Base-by-base conservation (phyloP, 495 filamentous ascomycete species). In the Aspergillus diversus region DNA sequence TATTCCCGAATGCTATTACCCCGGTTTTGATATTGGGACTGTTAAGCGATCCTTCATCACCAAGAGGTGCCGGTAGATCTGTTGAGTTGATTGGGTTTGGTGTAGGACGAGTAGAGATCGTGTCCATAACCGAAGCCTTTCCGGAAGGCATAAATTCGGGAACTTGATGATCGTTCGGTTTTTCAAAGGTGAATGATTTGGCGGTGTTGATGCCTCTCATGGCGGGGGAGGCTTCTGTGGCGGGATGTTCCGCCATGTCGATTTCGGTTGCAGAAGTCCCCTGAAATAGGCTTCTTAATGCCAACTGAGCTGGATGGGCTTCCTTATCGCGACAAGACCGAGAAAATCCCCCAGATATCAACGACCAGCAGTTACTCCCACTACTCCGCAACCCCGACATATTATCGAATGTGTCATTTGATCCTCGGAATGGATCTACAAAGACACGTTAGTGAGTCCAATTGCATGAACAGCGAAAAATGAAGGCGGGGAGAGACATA, bases 131-230 rank as follows among this genome's bases (percentile, higher is more conserved):
- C 3, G 58, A 33, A 16, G 64, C 32, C 54, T 58, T 68, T 46
- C 69, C 66, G 31, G 67, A 68, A 21, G 73, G 69, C 37, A 72
- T 71, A 16, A 70, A 63, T 32, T 60, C 58, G 52, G 67, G 54
- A 51, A 71, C 47, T 62, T 67, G 75, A 57, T 68, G 65, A 37
- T 76, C 74, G 43, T 76, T 72, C 47, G 69, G 57, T 51, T 73
- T 69, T 47, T 71, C 69, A 35, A 69, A 66, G 58, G 78, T 69
- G 48, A 75, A 72, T 4, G 74, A 65, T 63, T 70, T 75, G 35
- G 78, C 73, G 16, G 75, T 74, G 54, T 69, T 74, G 8, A 74
- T 74, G 5, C 75, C 66, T 33, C 73, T 68, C 17, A 62, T 69
- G 56, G 79, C 71, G 43, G 66, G 60, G 21, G 72, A 75, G 7